Base-by-base conservation (phyloP, 2,329 filamentous ascomycete genomes). In the Apiospora marii region DNA sequence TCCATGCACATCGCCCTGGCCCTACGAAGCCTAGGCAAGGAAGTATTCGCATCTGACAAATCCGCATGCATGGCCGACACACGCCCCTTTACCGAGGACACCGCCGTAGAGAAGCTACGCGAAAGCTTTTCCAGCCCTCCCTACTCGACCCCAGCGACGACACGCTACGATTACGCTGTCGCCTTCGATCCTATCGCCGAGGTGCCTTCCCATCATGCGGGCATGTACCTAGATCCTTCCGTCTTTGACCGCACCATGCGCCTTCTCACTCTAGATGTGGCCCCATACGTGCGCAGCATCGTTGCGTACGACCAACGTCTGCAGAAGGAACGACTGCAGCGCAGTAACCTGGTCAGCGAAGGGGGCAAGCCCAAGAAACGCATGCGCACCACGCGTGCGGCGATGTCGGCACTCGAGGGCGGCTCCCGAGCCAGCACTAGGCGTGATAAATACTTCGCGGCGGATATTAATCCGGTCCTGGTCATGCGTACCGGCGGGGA, bases 231-330 rank as follows among this genome's bases (percentile, higher is more conserved):
- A 1, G 89, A 91, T 46, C 87, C 92, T 0, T 95, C 94, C 0
- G 90, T 92, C 0, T 94, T 98, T 75, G 94, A 98, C 77, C 90
- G 93, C 61, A 90, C 91, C 0, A 84, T 93, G 77, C 81, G 82
- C 0, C 85, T 92, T 27, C 90, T 98, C 44, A 87, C 89, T 0
- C 84, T 92, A 16, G 96, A 99, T 75, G 86, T 98, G 1, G 95
- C 95, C 0, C 96, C 97, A 0, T 98, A 94, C 80, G 89, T 98
- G n/a, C 93, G 97, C 14, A 87, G 88, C 49, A 98, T 99, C 73
- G 91, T 96, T 1, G 87, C 91, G 0, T 93, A 92, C 79, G 96
- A 98, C 77, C 84, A 90, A 27, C 87, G 86, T 0, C 87, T 96
- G 1, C 92, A 94, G 78, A 85, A 90, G 74, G 90, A 94, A 75